These are phyloP conservation scores for Fusarium poae DNA, from an alignment of 2,329 filamentous ascomycete genomes.

Conservation along the genomic window DNA sequence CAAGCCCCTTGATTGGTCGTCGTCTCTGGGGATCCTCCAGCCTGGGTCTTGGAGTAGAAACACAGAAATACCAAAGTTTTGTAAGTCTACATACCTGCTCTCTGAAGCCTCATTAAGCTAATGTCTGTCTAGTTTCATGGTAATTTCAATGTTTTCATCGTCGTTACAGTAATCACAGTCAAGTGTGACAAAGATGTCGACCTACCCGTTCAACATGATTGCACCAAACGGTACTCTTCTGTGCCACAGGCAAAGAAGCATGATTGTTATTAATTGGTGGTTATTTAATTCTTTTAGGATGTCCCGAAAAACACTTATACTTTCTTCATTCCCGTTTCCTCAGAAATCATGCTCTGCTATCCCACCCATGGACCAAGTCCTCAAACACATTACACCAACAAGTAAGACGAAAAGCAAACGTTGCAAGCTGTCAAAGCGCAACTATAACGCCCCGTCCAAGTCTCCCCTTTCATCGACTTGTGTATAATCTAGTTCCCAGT, in stretches of 20 bases:
- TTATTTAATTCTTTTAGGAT: conserved; percentile 5
- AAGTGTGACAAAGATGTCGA: not conserved
- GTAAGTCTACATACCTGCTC: not conserved
- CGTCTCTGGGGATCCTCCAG: conserved; percentile 1
- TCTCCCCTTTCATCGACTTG: not conserved
- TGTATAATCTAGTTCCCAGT: conserved; percentile 20
- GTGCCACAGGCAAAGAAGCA: not conserved
- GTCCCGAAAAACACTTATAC: not conserved
- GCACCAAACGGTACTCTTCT: not conserved
- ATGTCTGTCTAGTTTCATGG: not conserved
- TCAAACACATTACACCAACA: conserved; percentile 29
- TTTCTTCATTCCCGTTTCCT: not conserved
- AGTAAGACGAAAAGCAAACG: conserved; percentile 15
- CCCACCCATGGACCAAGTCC: conserved; percentile 6
- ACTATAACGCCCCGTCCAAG: not conserved
- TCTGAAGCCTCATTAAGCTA: not conserved
- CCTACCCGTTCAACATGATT: not conserved
- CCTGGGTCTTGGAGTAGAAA: not conserved
- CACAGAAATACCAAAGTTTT: not conserved
- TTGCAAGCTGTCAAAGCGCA: conserved; percentile 11
- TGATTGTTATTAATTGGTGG: conserved; percentile 1
- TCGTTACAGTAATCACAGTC: not conserved
- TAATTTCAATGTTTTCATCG: not conserved
- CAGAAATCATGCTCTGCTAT: conserved; percentile 16
- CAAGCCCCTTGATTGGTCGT: conserved; percentile 24